Base-by-base conservation (phyloP, 1,284 basidiomycete species). In the Ustilago hordei region DNA sequence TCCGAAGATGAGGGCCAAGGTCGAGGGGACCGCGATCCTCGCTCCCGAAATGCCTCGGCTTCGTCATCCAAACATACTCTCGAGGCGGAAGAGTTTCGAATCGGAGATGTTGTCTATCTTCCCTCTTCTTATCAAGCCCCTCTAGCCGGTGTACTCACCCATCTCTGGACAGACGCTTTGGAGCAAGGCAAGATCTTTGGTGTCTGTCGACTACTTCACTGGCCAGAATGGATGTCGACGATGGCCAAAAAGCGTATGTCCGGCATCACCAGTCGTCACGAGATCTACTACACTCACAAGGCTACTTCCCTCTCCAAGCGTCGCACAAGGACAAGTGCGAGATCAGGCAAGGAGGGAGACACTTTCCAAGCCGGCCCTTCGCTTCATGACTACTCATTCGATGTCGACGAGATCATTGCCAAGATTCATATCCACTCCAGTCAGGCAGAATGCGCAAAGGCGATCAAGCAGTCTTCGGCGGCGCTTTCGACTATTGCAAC, bases 281-380 rank as follows among this genome's bases (percentile, higher is more conserved):
- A 81, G 56, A 69, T 81, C 71, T 81, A 74, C 69, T 81, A 79
- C 57, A 71, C 70, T 15, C 78, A 81, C 56, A 78, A 78, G 47
- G 75, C 75, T 12, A 64, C 75, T 28, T 55, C 53, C 1, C 41
- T 75, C 56, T 67, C 60, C 41, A 74, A 69, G 17, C 72, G 79
- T 19, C 41, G 55, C 28, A 73, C 75, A 39, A 73, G 78, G 59
- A 72, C 76, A 17, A 69, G 68, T 34, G 39, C 56, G 38, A 68
- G 35, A 48, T 69, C 70, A 9, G 74, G 69, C 36, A 70, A 68
- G 50, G 55, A 64, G n/a, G 65, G 60, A 8, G 78, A 78, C 60
- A 71, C 65, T 13, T 80, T 75, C 38, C 67, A 78, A 36, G 76
- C 68, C 0, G 73, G 77, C 6, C 78, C 73, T 19, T 68, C 74